phyloP scores from a whole-genome alignment of 192 early-diverging fungal species.

The Kappamyces sp. region DNA sequence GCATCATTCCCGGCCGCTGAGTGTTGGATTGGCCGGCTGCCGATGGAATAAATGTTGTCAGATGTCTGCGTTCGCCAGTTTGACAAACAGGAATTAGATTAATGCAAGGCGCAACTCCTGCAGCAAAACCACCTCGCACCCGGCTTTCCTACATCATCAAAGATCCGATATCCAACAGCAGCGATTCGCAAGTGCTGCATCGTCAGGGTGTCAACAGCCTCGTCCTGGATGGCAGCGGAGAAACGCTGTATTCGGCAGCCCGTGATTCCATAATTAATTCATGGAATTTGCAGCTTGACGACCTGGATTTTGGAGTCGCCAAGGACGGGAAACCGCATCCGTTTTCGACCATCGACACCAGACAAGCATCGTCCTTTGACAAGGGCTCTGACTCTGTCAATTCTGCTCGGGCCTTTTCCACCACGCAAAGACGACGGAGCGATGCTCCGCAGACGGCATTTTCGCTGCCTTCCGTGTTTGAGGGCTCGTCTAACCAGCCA shows the following conservation, averaged over 20 bases:
- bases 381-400: neutral
- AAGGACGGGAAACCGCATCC: conserved; percentile 25
- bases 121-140: no score
- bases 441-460: no score
- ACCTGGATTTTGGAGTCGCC: conserved; percentile 10
- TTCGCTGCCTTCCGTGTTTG: no score
- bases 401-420: neutral
- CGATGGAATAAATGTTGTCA: no score
- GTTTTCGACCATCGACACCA: neutral
- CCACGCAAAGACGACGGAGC: no score
- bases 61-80: no score
- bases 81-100: no score
- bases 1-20: conserved; percentile 42
- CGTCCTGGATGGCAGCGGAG: conserved; percentile 61
- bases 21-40: no score
- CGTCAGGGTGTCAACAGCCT: conserved; percentile 73
- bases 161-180: conserved; percentile 12
- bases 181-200: conserved; percentile 19
- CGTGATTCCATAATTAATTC: conserved; percentile 80
- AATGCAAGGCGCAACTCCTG: no score
- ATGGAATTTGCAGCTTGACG: conserved; percentile 71
- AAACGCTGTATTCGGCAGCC: conserved; percentile 80
- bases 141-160: conserved; percentile 34
- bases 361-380: no score
- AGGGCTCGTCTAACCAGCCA: no score